Conservation (phyloP, 306 rosid species). For the Vigna radiata region DNA sequence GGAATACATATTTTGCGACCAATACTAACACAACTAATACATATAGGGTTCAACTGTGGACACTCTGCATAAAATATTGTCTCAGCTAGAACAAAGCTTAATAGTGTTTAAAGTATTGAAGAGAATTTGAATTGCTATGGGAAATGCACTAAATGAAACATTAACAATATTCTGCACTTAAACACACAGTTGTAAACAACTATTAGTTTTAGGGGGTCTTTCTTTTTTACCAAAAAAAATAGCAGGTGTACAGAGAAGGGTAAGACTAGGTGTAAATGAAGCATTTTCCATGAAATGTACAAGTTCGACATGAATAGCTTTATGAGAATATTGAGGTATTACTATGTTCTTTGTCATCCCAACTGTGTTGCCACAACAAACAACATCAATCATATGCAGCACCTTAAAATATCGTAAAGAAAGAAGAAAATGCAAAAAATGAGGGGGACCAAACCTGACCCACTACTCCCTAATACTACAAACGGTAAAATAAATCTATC, state of each 20-base stretch:
- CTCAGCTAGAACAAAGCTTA: constrained; percentile 25
- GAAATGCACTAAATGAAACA: constrained; percentile 7
- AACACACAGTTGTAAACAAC: neutral
- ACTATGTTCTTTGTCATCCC: too few species aligned
- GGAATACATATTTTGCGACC: neutral
- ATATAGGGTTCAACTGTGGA: neutral
- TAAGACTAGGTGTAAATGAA: neutral
- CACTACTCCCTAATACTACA: too few species aligned
- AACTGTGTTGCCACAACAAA: too few species aligned
- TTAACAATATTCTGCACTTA: neutral
- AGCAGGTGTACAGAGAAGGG: neutral
- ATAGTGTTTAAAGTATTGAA: neutral
- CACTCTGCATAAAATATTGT: neutral
- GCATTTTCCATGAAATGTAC: neutral
- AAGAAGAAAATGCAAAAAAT: too few species aligned
- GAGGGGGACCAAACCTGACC: too few species aligned
- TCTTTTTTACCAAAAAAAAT: neutral
- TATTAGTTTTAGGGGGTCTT: too few species aligned
- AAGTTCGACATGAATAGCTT: neutral
- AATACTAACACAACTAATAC: neutral
- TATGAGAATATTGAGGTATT: too few species aligned
- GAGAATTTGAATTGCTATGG: constrained; percentile 15
- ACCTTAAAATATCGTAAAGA: too few species aligned
- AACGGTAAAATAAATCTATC: too few species aligned
- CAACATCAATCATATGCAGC: too few species aligned